Evolutionary conservation across 768 basidiomycete species (phyloP).

Genomic region (Trametes punicea): DNA sequence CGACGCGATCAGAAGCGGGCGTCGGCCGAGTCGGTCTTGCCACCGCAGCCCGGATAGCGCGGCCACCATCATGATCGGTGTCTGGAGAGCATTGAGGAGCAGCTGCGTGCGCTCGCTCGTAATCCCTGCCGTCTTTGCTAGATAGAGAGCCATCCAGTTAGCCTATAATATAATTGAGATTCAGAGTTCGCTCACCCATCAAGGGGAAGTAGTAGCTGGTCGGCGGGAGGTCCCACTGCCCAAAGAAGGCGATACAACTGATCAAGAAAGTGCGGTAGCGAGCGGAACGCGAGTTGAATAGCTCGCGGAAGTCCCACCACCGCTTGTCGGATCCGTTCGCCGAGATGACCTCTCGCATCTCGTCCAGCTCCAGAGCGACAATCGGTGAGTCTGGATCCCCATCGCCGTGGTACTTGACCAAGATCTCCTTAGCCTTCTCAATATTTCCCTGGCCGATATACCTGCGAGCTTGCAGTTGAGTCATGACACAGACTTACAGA

Average conservation of each 20-base stretch:
- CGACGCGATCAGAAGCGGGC: conserved; percentile 32
- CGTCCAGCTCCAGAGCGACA: conserved; percentile 27
- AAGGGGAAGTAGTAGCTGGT: conserved; percentile 31
- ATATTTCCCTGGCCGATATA: conserved; percentile 49
- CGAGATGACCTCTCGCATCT: conserved; percentile 49
- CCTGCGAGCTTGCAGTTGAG: conserved; percentile 6
- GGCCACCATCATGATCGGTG: conserved; percentile 33
- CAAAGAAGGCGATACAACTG: conserved; percentile 46
- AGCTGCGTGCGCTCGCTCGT: conserved; percentile 28
- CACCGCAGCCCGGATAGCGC: conserved; percentile 33
- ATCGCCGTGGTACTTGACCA: conserved; percentile 71
- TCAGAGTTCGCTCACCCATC: conserved; percentile 19
- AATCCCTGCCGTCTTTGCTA: conserved; percentile 35
- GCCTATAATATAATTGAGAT: neutral
- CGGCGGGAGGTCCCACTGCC: conserved; percentile 42
- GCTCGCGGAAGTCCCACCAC: conserved; percentile 34
- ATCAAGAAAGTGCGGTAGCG: conserved; percentile 23
- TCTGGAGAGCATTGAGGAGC: conserved; percentile 29
- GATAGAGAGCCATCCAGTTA: neutral
- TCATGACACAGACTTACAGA: neutral
- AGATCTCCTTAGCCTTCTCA: conserved; percentile 53
- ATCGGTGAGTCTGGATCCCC: conserved; percentile 58
- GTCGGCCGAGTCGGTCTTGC: conserved; percentile 33
- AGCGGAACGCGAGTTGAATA: conserved; percentile 19
- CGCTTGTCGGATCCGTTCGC: conserved; percentile 51